A percentile compares a stretch with the other conserved stretches of the same genome.
Conservation (phyloP, 2,329 filamentous ascomycete genomes). For the Capronia epimyces region DNA sequence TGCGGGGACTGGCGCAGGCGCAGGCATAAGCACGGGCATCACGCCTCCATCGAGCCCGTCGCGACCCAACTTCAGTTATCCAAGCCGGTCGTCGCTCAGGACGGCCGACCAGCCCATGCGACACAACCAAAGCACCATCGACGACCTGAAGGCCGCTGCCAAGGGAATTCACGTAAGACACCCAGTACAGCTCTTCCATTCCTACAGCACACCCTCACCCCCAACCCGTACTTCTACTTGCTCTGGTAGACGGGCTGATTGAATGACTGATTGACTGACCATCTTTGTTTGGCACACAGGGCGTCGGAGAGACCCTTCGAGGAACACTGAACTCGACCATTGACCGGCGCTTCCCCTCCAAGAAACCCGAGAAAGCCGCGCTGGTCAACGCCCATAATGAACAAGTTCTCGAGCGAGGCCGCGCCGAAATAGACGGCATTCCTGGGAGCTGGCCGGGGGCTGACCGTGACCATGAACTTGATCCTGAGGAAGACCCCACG, state of each 20-base stretch:
- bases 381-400: constrained; percentile 21
- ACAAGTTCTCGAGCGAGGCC: constrained; percentile 19
- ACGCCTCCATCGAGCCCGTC: constrained; percentile 14
- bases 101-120: constrained; percentile 19
- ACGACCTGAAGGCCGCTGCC: constrained; percentile 24
- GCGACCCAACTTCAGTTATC: constrained; percentile 28
- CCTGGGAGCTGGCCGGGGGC: constrained; percentile 22
- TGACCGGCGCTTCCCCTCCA: constrained; percentile 22
- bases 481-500: background rate
- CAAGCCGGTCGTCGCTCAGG: constrained; percentile 17
- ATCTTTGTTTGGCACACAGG: constrained; percentile 6
- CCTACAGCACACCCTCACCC: too few relatives aligned
- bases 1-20: constrained; percentile 1
- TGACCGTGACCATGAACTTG: constrained; percentile 1
- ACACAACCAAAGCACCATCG: constrained; percentile 23
- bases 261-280: background rate
- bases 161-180: constrained; percentile 25
- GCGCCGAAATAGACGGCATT: constrained; percentile 22
- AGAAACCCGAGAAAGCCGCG: constrained; percentile 25
- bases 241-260: too few relatives aligned
- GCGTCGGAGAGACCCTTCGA: constrained; percentile 27
- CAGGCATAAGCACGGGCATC: background rate
- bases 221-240: too few relatives aligned
- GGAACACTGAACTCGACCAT: constrained; percentile 25
- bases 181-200: too few relatives aligned